A percentile compares a stretch with the other conserved stretches of the same genome.
Evolutionary conservation across 768 basidiomycete species (phyloP).

Genomic region (Lactifluus subvellereus): DNA sequence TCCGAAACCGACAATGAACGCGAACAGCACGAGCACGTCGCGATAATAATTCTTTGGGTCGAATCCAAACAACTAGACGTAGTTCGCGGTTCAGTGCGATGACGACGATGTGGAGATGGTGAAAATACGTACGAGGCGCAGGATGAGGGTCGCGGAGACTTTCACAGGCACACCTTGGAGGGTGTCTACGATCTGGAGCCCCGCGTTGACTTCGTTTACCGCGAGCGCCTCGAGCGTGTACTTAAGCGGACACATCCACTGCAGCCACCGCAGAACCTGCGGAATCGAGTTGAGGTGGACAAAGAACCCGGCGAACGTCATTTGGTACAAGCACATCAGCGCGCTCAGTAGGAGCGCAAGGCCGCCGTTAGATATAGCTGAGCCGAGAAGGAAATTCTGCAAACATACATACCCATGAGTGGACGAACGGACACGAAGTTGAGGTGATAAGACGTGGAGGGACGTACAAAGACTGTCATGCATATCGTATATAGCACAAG

Average conservation of each 20-base stretch:
- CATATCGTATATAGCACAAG: conserved; percentile 78
- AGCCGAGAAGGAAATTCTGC: conserved; percentile 87
- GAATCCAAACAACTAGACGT: conserved; percentile 76
- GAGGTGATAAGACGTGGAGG: not conserved
- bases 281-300: conserved; percentile 82
- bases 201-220: conserved; percentile 89
- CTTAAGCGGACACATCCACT: conserved; percentile 85
- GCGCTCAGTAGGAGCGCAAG: conserved; percentile 87
- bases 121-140: conserved; percentile 59
- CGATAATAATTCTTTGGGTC: conserved; percentile 76
- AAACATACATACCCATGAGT: not conserved
- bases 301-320: conserved; percentile 91
- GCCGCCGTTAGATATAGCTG: conserved; percentile 78
- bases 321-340: conserved; percentile 67
- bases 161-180: conserved; percentile 77
- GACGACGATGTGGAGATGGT: not conserved
- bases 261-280: conserved; percentile 87
- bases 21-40: conserved; percentile 83
- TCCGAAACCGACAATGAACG: conserved; percentile 77
- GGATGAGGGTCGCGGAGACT: conserved; percentile 77
- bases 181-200: conserved; percentile 74
- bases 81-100: not conserved
- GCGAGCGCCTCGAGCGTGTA: conserved; percentile 79
- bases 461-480: conserved; percentile 73
- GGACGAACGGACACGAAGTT: not conserved